Percentiles rank a stretch among this genome's conserved stretches.
Conservation (phyloP, 2,329 filamentous ascomycete genomes). For the Remersonia thermophila region DNA sequence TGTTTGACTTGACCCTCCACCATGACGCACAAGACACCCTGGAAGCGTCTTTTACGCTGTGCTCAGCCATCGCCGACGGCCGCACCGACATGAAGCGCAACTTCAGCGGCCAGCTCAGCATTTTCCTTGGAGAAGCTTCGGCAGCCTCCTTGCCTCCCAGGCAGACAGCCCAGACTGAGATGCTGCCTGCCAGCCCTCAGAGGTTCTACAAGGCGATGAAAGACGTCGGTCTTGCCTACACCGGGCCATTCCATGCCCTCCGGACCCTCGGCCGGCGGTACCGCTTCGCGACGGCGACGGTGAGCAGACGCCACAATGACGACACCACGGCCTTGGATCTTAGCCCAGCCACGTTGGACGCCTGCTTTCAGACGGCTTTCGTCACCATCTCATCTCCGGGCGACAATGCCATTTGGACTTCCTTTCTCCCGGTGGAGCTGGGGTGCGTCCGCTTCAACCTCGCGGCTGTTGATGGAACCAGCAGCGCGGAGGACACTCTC, state of each 20-base stretch:
- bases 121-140: slow-evolving; percentile 21
- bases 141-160: slow-evolving; percentile 20
- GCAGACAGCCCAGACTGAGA: slow-evolving; percentile 19
- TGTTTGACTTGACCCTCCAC: slow-evolving; percentile 24
- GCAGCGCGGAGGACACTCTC: slow-evolving; percentile 10
- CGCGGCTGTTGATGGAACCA: slow-evolving; percentile 15
- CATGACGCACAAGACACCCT: slow-evolving; percentile 14
- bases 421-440: slow-evolving; percentile 28
- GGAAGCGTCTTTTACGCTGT: slow-evolving; percentile 23
- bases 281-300: slow-evolving; percentile 23
- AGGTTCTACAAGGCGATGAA: slow-evolving; percentile 32
- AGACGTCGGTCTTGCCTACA: slow-evolving; percentile 26
- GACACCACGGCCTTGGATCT: slow-evolving; percentile 26
- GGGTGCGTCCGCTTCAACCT: slow-evolving; percentile 26
- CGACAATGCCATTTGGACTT: slow-evolving; percentile 30
- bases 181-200: slow-evolving; percentile 20
- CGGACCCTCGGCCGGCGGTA: slow-evolving; percentile 24
- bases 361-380: slow-evolving; percentile 31
- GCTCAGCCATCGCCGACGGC: slow-evolving; percentile 24
- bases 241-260: slow-evolving; percentile 27
- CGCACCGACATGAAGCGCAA: slow-evolving; percentile 25
- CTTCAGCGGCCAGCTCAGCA: slow-evolving; percentile 21
- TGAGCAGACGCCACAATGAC: slow-evolving; percentile 22
- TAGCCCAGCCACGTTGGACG: slow-evolving; percentile 31
- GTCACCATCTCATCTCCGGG: slow-evolving; percentile 29